These are phyloP conservation scores for Saccharomyces hybrid DNA, from an alignment of 1,139 yeast genomes.

Conservation along the genomic window DNA sequence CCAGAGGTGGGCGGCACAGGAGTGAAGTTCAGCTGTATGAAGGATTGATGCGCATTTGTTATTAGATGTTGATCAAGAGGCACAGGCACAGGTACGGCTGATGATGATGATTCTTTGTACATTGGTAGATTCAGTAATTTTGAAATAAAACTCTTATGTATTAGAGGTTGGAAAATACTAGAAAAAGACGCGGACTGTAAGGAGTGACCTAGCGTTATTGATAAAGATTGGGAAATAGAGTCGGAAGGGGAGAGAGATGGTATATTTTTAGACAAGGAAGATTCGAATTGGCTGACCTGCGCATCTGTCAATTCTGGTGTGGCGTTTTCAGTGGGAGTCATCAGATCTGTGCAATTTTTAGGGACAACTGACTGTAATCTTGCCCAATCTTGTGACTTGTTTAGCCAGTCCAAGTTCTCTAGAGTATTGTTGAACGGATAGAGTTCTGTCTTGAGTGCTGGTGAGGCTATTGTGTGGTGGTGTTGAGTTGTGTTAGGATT, in stretches of 20 bases:
- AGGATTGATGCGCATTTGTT: conserved; percentile 35
- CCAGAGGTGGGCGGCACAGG: conserved; percentile 28
- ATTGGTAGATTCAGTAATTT: conserved; percentile 32
- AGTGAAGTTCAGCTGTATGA: conserved; percentile 41
- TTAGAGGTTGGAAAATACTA: background rate
- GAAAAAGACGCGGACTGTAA: background rate
- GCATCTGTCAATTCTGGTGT: background rate
- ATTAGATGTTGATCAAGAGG: background rate
- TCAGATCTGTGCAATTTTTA: background rate
- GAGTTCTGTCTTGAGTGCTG: background rate
- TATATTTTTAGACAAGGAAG: background rate
- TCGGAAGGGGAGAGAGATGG: background rate
- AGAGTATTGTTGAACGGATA: conserved; percentile 20
- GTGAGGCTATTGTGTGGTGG: background rate
- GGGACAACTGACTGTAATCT: conserved; percentile 19
- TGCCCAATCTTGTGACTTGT: conserved; percentile 19
- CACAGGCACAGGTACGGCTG: background rate
- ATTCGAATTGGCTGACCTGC: background rate
- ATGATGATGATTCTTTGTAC: conserved; percentile 9
- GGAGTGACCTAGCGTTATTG: background rate
- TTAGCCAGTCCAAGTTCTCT: conserved; percentile 26
- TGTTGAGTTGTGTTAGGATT: conserved; percentile 11
- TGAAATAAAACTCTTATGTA: conserved; percentile 19
- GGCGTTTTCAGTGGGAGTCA: background rate
- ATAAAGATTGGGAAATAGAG: background rate